A percentile compares a stretch with the other conserved stretches of the same genome.
These are phyloP conservation scores for Dioscorea cayenensis DNA, from an alignment of 116 monocot genomes.

Conservation along the genomic window DNA sequence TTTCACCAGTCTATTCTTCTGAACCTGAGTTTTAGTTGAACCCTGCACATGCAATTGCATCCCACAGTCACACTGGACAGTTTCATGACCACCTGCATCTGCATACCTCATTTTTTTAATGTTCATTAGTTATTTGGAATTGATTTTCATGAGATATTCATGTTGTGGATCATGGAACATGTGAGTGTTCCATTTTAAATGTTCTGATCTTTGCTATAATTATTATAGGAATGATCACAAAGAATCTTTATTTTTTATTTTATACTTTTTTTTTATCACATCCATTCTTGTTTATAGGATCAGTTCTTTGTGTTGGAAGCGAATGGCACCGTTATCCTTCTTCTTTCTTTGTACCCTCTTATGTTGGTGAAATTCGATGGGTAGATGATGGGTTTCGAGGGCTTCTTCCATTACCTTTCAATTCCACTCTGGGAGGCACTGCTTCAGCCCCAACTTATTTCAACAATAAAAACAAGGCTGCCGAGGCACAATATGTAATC, in stretches of 20 bases:
- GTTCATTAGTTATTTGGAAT: too few relatives aligned
- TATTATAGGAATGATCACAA: background rate
- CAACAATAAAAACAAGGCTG: conserved; percentile 88
- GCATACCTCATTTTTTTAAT: too few relatives aligned
- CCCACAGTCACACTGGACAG: too few relatives aligned
- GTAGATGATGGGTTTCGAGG: conserved; percentile 90
- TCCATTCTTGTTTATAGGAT: conserved; percentile 21
- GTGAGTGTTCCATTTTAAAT: background rate
- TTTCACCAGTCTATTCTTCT: too few relatives aligned
- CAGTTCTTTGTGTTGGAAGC: conserved; percentile 88
- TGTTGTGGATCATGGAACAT: too few relatives aligned
- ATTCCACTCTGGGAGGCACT: conserved; percentile 86
- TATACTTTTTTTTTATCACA: background rate
- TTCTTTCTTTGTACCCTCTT: conserved; percentile 84
- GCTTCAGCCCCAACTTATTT: conserved; percentile 83
- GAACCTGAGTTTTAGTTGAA: too few relatives aligned
- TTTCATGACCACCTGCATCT: too few relatives aligned
- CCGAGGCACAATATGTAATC: conserved; percentile 82
- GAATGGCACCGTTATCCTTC: conserved; percentile 99
- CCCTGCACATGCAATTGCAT: too few relatives aligned
- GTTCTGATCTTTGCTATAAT: background rate
- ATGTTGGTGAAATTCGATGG: conserved; percentile 78
- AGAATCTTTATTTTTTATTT: background rate
- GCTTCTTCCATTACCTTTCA: conserved; percentile 95
- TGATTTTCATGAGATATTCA: too few relatives aligned